These are phyloP conservation scores for Murraya koenigii DNA, from an alignment of 345 rosid genomes.

Conservation along the genomic window DNA sequence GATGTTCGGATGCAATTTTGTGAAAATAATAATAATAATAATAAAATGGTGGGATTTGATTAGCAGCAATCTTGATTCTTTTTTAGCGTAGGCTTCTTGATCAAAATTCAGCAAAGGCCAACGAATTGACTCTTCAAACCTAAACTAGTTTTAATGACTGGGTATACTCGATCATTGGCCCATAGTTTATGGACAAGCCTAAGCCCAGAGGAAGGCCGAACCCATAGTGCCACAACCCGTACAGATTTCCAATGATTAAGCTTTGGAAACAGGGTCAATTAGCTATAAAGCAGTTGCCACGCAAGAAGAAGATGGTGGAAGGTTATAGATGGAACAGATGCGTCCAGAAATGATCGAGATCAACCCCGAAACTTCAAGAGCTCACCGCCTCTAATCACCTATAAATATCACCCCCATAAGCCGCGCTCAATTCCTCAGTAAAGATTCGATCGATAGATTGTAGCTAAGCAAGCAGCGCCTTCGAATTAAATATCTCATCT, in stretches of 20 bases:
- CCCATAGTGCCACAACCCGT: background rate
- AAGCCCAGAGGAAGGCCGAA: background rate
- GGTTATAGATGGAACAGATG: background rate
- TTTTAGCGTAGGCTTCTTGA: background rate
- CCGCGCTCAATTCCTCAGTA: background rate
- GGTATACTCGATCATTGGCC: too few relatives aligned
- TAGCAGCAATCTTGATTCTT: background rate
- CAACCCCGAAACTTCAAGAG: conserved; percentile 12
- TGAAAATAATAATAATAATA: too few relatives aligned
- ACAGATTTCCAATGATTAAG: too few relatives aligned
- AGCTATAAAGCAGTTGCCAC: background rate
- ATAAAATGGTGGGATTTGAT: too few relatives aligned
- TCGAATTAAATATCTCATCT: background rate
- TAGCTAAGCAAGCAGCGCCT: background rate
- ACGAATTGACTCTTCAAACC: background rate
- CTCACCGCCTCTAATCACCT: background rate
- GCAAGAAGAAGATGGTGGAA: conserved; percentile 12
- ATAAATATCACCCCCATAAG: background rate
- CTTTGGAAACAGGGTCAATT: background rate
- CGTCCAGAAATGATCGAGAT: background rate
- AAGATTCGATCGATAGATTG: too few relatives aligned
- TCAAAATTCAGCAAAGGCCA: background rate
- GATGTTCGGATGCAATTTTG: too few relatives aligned
- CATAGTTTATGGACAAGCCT: too few relatives aligned
- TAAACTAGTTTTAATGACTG: background rate